Evolutionary conservation across 192 early-diverging fungal genomes (phyloP).

Genomic region (Funneliformis mosseae): DNA sequence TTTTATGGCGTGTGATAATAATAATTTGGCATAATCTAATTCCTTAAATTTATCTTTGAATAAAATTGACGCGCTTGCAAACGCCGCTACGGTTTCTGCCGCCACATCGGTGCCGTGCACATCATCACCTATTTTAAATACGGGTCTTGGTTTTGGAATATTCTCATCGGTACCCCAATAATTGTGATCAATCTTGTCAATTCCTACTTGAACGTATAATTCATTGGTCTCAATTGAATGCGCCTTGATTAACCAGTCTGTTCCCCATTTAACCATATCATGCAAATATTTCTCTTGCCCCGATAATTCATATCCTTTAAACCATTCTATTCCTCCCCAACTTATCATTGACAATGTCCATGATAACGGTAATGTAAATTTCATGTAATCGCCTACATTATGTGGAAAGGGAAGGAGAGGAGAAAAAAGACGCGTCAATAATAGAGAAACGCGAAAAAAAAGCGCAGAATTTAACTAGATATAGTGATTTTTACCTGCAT

Average conservation of each 20-base stretch:
- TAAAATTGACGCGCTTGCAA: constrained; percentile 57
- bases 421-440: not conserved
- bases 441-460: not conserved
- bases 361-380: constrained; percentile 60
- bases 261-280: constrained; percentile 60
- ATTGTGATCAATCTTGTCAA: constrained; percentile 50
- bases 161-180: constrained; percentile 58
- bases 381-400: constrained; percentile 55
- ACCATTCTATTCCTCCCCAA: constrained; percentile 61
- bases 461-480: too few relatives aligned
- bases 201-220: constrained; percentile 55
- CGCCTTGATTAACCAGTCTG: constrained; percentile 62
- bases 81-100: constrained; percentile 53
- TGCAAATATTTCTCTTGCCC: constrained; percentile 48
- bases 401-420: not conserved
- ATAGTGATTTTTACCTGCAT: constrained; percentile 34
- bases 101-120: constrained; percentile 59
- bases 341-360: constrained; percentile 47
- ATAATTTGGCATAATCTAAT: constrained; percentile 43
- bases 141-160: constrained; percentile 54
- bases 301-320: constrained; percentile 54
- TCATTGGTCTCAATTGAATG: constrained; percentile 53
- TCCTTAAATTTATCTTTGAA: constrained; percentile 54
- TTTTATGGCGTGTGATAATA: constrained; percentile 46
- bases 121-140: constrained; percentile 47